Evolutionary conservation across 202 grass and related monocot genomes (phyloP), one percentile per base, ranked within the genome.

Genomic region (Panicum hallii): DNA sequence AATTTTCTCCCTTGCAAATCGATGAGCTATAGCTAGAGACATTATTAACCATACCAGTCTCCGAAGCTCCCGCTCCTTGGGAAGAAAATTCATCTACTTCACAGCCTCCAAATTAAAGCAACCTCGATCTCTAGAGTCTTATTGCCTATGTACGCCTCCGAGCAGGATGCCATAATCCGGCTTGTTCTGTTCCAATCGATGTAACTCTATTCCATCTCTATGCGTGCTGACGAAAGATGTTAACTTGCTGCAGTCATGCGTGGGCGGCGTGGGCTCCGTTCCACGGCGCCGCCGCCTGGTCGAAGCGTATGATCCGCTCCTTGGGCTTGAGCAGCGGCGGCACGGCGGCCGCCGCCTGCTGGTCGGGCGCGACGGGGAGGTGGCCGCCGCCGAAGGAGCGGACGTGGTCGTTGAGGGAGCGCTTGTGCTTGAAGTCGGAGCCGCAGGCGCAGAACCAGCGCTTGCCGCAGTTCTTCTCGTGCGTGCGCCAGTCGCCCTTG

Each of bases 401-500:
- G 67, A 92, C 86, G 78, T 98, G 96, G 71, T 98, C 96, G 67
- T 95, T 98, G 83, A 98, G 93, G 2, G 93, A 98, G 0, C 95
- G 87, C 81, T 98, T 98, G 90, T 98, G 95, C 83, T 93, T 95
- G 88, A 98, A 98, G 78, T 94, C 86, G 7, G 96, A 99, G 13
- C 96, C 96, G 69, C 96, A 99, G 2, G 86, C 83, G 84, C 96
- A 99, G 74, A 92, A 88, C 96, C 96, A 99, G 0, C 90, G 85
- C 86, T 90, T 94, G 47, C 96, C 96, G 75, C 96, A 99, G 90
- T 96, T 99, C 88, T 99, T 99, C 86, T 99, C 96, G 75, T 99
- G 96, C n/a, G 96, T 99, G 67, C 96, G 82, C 96, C 96, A 99
- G 86, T 99, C 96, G 72, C 96, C 96, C 84, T 93, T 90, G 72